Conservation (phyloP, 108 stramenopile genomes). For the Stephanodiscus triporus region DNA sequence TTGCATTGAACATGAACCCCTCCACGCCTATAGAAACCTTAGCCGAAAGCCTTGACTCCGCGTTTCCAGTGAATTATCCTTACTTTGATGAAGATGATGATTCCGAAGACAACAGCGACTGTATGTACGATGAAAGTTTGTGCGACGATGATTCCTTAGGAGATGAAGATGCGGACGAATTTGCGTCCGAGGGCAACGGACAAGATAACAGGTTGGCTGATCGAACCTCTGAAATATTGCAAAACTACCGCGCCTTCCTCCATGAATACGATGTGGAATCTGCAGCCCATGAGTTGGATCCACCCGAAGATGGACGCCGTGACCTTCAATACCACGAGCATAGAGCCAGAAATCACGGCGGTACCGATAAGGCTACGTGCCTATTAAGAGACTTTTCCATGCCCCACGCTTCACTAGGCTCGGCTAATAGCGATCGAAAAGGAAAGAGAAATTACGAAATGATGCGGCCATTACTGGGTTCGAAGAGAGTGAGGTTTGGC, state of each 20-base stretch:
- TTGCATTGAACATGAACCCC: neutral
- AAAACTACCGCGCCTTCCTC: neutral
- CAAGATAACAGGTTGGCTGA: neutral
- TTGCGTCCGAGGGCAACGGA: neutral
- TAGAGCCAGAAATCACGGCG: neutral
- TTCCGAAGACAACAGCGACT: neutral
- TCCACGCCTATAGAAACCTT: no score
- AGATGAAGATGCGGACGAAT: neutral
- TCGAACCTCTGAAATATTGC: neutral
- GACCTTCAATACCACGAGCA: neutral
- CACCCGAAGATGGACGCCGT: neutral
- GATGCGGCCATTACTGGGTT: neutral
- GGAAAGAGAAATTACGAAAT: neutral
- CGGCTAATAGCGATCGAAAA: neutral
- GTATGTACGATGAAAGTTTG: no score
- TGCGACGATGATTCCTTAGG: neutral
- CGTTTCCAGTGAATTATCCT: neutral
- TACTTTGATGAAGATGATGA: neutral
- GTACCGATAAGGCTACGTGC: neutral
- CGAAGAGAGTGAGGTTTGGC: neutral
- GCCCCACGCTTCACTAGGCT: neutral
- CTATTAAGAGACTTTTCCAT: neutral
- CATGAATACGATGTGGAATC: neutral
- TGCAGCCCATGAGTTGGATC: neutral
- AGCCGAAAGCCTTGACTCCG: neutral